A percentile compares a stretch with the other conserved stretches of the same genome.
Conservation (phyloP, 2,329 filamentous ascomycete genomes). For the Epichloe gansuensis region DNA sequence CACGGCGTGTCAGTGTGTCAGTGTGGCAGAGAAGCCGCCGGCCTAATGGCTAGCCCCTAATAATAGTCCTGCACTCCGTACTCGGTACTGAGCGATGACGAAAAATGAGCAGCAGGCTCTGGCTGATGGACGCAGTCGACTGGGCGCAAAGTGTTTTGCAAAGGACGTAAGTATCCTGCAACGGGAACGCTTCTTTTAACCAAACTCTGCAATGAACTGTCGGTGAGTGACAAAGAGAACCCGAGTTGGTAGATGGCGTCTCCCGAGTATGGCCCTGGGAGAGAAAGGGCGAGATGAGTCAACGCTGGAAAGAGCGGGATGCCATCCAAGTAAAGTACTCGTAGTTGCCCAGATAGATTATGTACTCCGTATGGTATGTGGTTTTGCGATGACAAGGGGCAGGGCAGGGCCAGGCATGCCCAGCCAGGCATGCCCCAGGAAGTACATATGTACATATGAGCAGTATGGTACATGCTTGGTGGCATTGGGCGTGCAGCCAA, state of each 20-base stretch:
- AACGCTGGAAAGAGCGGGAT: slow-evolving; percentile 5
- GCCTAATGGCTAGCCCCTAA: neutral
- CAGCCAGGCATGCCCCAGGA: slow-evolving; percentile 1
- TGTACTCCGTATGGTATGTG: neutral
- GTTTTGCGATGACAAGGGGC: slow-evolving; percentile 2
- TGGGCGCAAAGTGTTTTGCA: neutral
- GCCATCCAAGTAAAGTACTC: slow-evolving; percentile 5
- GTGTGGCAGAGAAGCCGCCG: neutral
- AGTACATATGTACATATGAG: neutral
- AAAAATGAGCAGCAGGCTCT: neutral
- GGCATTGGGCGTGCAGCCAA: neutral
- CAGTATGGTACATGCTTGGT: neutral
- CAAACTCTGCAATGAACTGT: neutral
- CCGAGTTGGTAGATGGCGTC: neutral
- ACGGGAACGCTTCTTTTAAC: neutral
- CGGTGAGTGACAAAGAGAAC: neutral
- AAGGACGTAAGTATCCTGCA: neutral
- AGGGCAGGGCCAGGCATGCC: slow-evolving; percentile 3
- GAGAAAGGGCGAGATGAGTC: slow-evolving; percentile 1
- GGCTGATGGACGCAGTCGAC: neutral
- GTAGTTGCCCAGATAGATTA: neutral
- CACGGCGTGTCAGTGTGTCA: neutral
- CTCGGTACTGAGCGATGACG: neutral
- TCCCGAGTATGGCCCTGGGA: neutral
- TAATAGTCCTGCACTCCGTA: neutral